Base-by-base conservation (phyloP, 2,329 filamentous ascomycete species). In the Ophiostoma fasciatum region DNA sequence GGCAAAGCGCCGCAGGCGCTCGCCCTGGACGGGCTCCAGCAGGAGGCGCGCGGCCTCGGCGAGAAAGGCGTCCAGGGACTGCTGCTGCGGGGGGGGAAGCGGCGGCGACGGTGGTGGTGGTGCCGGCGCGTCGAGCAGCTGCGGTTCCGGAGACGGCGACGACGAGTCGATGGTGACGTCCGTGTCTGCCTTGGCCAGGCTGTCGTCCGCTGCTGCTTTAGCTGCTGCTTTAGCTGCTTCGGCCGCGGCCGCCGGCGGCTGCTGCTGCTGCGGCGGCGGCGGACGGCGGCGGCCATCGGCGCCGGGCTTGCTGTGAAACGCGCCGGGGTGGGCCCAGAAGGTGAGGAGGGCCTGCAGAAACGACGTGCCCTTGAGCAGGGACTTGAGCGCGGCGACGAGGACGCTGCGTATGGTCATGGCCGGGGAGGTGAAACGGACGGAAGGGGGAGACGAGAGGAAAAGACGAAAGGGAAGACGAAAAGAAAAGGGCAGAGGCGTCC, bases 371-470 rank as follows among this genome's bases (percentile, higher is more conserved):
- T 64, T 62, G 33, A 73, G 56, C 37, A 77, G 59, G 46, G 68
- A 71, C 57, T 64, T 72, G 51, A 74, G 54, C 41, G 68, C 70
- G 44, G 67, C 60, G 42, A 70, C 47, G 48, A 77, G 56, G 32
- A 62, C 61, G 53, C 65, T 66, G 45, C 62, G 67, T 47, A 77
- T 62, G 51, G 64, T 58, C 71, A 76, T 77, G 52, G 64, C 61
- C 60, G 60, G 60, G 63, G 61, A 57, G 62, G 56, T 48, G 63
- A 56, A 7, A 35, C 11, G 18, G 14, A n/a, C 12, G 26, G 20
- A 22, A 32, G 22, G 26, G 21, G 20, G 26, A 22, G 32, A 21
- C 36, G 19, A 23, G 28, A 32, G 14, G 33, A 20, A 33, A 23
- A 19, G 15, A 28, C 11, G 25, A 27, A 29, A 23, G 31, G n/a